These are phyloP conservation scores for Aureobasidium sp. DNA, from an alignment of 2,329 filamentous ascomycete genomes.

Conservation along the genomic window DNA sequence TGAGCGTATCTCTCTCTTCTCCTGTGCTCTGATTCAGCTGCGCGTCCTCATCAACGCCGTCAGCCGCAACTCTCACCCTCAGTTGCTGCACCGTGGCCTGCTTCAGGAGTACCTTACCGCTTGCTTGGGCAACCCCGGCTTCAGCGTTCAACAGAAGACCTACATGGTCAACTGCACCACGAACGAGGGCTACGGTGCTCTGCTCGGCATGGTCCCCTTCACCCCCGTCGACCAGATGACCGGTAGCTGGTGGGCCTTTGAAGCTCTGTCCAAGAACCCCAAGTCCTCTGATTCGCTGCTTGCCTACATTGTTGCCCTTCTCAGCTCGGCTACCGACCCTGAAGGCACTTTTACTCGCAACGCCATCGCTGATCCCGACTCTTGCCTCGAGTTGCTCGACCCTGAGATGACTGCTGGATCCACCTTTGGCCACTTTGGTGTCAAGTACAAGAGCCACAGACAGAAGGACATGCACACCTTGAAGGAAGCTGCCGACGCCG, in stretches of 20 bases:
- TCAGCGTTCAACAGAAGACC: slow-evolving; percentile 29
- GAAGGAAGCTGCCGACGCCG: slow-evolving; percentile 22
- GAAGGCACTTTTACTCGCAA: slow-evolving; percentile 10
- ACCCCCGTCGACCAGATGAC: slow-evolving; percentile 20
- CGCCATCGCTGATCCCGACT: slow-evolving; percentile 25
- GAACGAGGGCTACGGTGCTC: slow-evolving; percentile 19
- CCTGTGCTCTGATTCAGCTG: slow-evolving; percentile 24
- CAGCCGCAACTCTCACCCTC: slow-evolving; percentile 15
- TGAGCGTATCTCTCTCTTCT: slow-evolving; percentile 42
- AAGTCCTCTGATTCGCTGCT: slow-evolving; percentile 23
- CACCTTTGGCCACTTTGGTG: slow-evolving; percentile 17
- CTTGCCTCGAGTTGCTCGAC: slow-evolving; percentile 18
- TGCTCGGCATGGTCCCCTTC: slow-evolving; percentile 22
- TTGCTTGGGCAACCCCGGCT: slow-evolving; percentile 27
- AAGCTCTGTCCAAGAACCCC: slow-evolving; percentile 22
- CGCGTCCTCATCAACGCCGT: slow-evolving; percentile 23
- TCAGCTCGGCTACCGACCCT: background rate
- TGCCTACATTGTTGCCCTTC: slow-evolving; percentile 15
- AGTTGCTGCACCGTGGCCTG: slow-evolving; percentile 21
- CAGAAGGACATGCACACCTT: slow-evolving; percentile 19
- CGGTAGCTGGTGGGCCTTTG: slow-evolving; percentile 27
- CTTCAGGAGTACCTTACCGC: slow-evolving; percentile 29
- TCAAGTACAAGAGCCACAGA: slow-evolving; percentile 21
- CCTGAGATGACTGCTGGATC: slow-evolving; percentile 15
- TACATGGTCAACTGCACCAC: slow-evolving; percentile 19